These are phyloP conservation scores for Tuber aestivum DNA, from an alignment of 495 filamentous ascomycete species.

Conservation along the genomic window DNA sequence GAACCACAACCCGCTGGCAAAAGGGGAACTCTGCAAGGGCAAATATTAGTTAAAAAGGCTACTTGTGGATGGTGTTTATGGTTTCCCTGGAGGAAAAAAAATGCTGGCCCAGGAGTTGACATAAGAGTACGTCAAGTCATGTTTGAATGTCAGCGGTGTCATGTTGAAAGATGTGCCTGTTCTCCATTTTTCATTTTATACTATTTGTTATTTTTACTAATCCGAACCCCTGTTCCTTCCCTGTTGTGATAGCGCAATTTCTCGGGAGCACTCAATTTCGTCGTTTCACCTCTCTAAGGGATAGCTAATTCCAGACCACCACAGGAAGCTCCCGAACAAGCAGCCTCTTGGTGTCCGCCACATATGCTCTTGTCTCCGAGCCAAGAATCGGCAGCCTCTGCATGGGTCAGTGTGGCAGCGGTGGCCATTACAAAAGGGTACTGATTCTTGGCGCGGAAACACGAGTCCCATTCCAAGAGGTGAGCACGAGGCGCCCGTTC, in stretches of 20 bases:
- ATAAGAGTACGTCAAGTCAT: too few species aligned
- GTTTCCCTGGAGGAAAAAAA: too few species aligned
- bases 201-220: not conserved
- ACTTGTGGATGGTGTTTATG: not conserved
- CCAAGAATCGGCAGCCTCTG: not conserved
- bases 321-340: not conserved
- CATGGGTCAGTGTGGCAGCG: too few species aligned
- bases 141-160: too few species aligned
- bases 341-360: not conserved
- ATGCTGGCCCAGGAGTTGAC: too few species aligned
- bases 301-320: not conserved
- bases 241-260: not conserved
- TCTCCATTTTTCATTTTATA: not conserved
- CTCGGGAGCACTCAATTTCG: too few species aligned
- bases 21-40: not conserved
- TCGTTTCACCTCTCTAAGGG: not conserved
- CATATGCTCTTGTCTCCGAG: not conserved
- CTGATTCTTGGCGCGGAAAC: not conserved
- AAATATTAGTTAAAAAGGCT: not conserved
- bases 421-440: too few species aligned
- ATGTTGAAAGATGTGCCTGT: not conserved
- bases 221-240: not conserved
- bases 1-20: not conserved
- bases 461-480: not conserved
- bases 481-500: not conserved